A percentile compares a stretch with the other conserved stretches of the same genome.
These are phyloP conservation scores for Blastobotrys muscicola DNA, from an alignment of 805 yeast genomes.

Conservation along the genomic window DNA sequence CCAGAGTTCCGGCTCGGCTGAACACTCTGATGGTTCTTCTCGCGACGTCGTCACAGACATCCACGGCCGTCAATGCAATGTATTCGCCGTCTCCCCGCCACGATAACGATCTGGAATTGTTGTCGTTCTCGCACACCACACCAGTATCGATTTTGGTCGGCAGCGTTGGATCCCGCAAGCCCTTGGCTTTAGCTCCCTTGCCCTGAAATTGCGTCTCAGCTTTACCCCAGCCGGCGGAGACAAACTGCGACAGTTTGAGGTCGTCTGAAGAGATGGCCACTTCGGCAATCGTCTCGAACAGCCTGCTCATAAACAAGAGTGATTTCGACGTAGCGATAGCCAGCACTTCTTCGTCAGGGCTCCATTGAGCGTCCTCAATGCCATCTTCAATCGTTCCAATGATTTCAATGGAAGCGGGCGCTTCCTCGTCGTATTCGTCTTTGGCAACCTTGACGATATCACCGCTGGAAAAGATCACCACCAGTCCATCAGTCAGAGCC, in stretches of 20 bases:
- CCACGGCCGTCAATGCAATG: slow-evolving; percentile 60
- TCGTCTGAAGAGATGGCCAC: slow-evolving; percentile 50
- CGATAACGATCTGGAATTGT: slow-evolving; percentile 38
- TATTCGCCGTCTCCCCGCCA: slow-evolving; percentile 97
- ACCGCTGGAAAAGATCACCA: slow-evolving; percentile 64
- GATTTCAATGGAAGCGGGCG: slow-evolving; percentile 47
- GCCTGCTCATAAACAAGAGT: slow-evolving; percentile 57
- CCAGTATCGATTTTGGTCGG: slow-evolving; percentile 66
- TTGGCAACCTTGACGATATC: slow-evolving; percentile 54
- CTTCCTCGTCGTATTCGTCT: slow-evolving; percentile 44
- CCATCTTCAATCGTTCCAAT: slow-evolving; percentile 81
- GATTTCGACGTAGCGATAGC: slow-evolving; percentile 53
- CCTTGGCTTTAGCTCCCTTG: slow-evolving; percentile 74
- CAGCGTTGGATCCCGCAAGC: slow-evolving; percentile 77
- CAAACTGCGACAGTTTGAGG: slow-evolving; percentile 64
- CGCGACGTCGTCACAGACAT: slow-evolving; percentile 35
- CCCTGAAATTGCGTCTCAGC: slow-evolving; percentile 96
- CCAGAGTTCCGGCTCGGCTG: slow-evolving; percentile 61
- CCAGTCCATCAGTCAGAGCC: slow-evolving; percentile 61
- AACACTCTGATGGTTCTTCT: slow-evolving; percentile 74
- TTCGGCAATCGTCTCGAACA: slow-evolving; percentile 74
- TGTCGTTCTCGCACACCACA: slow-evolving; percentile 45
- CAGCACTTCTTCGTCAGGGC: slow-evolving; percentile 83
- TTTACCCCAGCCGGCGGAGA: slow-evolving; percentile 97
- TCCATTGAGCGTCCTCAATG: slow-evolving; percentile 68